Conservation (phyloP, 2,329 filamentous ascomycete species). For the Aspergillus fischeri region DNA sequence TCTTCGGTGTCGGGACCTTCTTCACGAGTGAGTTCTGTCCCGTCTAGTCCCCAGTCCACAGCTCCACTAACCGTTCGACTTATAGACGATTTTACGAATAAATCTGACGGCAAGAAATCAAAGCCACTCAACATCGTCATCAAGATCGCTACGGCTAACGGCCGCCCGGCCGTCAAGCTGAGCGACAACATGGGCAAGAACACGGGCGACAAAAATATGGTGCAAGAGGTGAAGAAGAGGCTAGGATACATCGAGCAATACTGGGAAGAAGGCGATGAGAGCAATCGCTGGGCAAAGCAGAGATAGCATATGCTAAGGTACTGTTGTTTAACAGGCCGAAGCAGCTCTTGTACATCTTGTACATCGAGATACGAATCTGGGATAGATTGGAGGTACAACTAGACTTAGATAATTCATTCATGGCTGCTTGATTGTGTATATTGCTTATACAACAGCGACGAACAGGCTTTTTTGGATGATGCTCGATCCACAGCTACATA, state of each 20-base stretch:
- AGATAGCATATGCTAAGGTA: not conserved
- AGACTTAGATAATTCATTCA: not conserved
- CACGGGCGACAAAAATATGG: slow-evolving; percentile 75
- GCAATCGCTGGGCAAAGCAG: slow-evolving; percentile 65
- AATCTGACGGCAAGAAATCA: slow-evolving; percentile 73
- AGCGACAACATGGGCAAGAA: slow-evolving; percentile 93
- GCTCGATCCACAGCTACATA: not conserved
- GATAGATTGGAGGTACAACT: not conserved
- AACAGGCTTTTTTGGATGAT: not conserved
- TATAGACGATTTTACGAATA: slow-evolving; percentile 73
- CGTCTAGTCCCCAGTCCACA: not conserved
- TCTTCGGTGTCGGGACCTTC: slow-evolving; percentile 93
- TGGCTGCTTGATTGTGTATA: not conserved
- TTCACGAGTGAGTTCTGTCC: slow-evolving; percentile 63
- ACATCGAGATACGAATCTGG: not conserved
- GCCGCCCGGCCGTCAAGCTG: slow-evolving; percentile 83
- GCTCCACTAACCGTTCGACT: not conserved
- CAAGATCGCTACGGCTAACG: slow-evolving; percentile 82
- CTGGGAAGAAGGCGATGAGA: slow-evolving; percentile 83
- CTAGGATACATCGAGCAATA: slow-evolving; percentile 81
- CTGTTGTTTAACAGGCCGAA: not conserved
- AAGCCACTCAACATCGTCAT: slow-evolving; percentile 95
- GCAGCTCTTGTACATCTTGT: not conserved
- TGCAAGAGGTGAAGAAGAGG: slow-evolving; percentile 76
- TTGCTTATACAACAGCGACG: not conserved